Conservation (phyloP, 2,329 filamentous ascomycete genomes). For the Biscogniauxia mediterranea region DNA sequence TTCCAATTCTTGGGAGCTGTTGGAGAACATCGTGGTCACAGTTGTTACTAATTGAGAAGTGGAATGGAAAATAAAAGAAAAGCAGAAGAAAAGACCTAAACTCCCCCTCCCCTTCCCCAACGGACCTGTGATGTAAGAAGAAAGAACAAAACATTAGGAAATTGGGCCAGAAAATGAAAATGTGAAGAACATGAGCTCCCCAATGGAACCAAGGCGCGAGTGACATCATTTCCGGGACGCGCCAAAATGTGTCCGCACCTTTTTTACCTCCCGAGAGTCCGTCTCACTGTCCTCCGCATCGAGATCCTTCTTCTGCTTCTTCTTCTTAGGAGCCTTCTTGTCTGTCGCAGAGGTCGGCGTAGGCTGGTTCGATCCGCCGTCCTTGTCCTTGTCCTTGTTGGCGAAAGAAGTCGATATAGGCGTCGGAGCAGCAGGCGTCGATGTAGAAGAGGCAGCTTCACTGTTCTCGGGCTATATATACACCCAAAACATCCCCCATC, state of each 20-base stretch:
- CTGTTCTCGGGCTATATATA: conserved; percentile 39
- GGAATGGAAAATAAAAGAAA: background rate
- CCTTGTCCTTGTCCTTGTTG: conserved; percentile 36
- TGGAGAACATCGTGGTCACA: background rate
- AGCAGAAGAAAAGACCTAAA: background rate
- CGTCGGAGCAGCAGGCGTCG: conserved; percentile 51
- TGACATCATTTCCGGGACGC: conserved; percentile 47
- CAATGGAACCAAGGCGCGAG: background rate
- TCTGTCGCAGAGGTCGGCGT: conserved; percentile 55
- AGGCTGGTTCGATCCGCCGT: conserved; percentile 47
- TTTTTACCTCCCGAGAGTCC: conserved; percentile 51
- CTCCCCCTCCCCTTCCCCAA: too few relatives aligned
- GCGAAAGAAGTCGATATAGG: conserved; percentile 54
- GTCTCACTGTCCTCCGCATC: conserved; percentile 57
- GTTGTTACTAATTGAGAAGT: background rate
- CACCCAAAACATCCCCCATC: background rate
- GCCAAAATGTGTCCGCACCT: conserved; percentile 59
- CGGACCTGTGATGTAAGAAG: too few relatives aligned
- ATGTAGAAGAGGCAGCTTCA: conserved; percentile 42
- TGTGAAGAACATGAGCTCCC: background rate
- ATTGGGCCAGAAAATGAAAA: background rate
- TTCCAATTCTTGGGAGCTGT: background rate
- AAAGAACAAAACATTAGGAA: background rate
- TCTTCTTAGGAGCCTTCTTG: conserved; percentile 45
- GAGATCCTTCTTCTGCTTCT: conserved; percentile 50